Evolutionary conservation across 1,284 basidiomycete genomes (phyloP).

Genomic region (Puccinia hordei): DNA sequence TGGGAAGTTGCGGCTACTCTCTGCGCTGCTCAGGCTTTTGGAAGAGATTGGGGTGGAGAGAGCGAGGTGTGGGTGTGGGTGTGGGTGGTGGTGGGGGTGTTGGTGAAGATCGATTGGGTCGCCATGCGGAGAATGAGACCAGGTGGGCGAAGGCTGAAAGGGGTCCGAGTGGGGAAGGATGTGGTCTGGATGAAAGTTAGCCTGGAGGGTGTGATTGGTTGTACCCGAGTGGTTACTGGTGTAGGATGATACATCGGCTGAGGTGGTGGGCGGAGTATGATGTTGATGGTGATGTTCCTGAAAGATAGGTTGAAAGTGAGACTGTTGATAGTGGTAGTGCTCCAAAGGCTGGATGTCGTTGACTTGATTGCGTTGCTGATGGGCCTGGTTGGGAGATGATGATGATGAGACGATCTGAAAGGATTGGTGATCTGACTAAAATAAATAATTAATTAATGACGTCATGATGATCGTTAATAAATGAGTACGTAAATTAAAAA

Average conservation of each 20-base stretch:
- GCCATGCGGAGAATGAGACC: constrained; percentile 29
- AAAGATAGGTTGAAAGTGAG: not conserved
- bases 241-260: not conserved
- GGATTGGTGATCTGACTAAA: not conserved
- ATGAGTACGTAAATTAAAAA: too few species aligned
- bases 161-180: constrained; percentile 29
- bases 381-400: not conserved
- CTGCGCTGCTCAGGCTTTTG: not conserved
- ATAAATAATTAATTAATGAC: not conserved
- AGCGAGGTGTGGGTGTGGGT: constrained; percentile 27
- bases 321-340: not conserved
- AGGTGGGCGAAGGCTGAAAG: constrained; percentile 29
- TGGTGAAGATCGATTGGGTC: constrained; percentile 34
- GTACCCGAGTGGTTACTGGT: too few species aligned
- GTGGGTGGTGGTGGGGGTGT: too few species aligned
- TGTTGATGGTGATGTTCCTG: not conserved
- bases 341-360: not conserved
- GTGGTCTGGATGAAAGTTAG: constrained; percentile 18
- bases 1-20: not conserved
- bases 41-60: constrained; percentile 36
- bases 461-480: too few species aligned
- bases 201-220: not conserved
- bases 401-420: constrained; percentile 3
- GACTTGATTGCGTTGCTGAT: not conserved
- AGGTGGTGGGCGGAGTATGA: constrained; percentile 6